Conservation (phyloP, 371 early-diverging fungal species). For the Zychaea mexicana region DNA sequence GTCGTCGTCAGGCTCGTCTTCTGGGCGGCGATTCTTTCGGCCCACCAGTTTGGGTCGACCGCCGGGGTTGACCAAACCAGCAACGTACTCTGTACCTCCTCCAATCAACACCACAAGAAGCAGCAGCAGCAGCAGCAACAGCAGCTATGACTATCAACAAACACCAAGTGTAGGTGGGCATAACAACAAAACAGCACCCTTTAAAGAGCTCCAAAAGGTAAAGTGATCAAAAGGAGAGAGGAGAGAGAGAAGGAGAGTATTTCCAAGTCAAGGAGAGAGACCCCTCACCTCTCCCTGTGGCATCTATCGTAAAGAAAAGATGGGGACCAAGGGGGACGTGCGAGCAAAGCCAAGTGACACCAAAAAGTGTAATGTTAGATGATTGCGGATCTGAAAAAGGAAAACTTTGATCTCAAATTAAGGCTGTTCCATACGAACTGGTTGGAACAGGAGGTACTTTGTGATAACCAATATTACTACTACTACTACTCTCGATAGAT, state of each 20-base stretch:
- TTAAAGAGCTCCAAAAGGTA: conserved; percentile 19
- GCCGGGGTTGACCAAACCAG: not conserved
- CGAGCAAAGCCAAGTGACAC: not conserved
- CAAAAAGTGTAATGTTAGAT: conserved; percentile 19
- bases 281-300: too few relatives aligned
- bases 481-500: not conserved
- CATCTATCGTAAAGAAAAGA: too few relatives aligned
- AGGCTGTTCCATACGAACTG: conserved; percentile 36
- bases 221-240: not conserved
- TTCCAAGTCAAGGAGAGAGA: too few relatives aligned
- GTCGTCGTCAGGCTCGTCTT: not conserved
- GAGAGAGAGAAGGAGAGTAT: not conserved
- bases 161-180: not conserved
- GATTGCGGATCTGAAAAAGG: conserved; percentile 45
- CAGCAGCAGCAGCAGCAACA: too few relatives aligned
- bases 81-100: not conserved
- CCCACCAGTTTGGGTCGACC: not conserved
- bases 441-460: conserved; percentile 9
- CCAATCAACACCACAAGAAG: too few relatives aligned
- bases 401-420: conserved; percentile 50
- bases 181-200: conserved; percentile 9
- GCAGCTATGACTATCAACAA: not conserved
- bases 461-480: not conserved
- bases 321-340: conserved; percentile 1
- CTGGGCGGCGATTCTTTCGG: not conserved